Evolutionary conservation across 148 eudicot genomes (phyloP).

Genomic region (Heliosperma pusillum): DNA sequence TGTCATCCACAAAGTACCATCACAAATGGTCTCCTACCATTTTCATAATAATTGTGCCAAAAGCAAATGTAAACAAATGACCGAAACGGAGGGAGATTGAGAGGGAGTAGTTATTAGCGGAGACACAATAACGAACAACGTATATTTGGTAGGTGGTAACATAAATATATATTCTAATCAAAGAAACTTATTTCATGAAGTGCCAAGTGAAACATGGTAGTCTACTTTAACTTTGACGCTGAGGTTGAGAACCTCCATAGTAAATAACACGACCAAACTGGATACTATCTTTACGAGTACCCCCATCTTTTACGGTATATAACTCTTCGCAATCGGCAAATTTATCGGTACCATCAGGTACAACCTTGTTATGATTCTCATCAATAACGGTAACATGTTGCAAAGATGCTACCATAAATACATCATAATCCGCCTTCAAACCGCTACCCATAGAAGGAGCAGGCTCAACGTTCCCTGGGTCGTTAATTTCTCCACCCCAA

Average conservation of each 20-base stretch:
- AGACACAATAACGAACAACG: too few species aligned
- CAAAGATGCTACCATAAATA: neutral
- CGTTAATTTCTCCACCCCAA: constrained; percentile 21
- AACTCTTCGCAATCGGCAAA: neutral
- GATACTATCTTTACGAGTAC: neutral
- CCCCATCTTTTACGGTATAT: neutral
- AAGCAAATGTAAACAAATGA: too few species aligned
- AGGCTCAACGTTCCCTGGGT: neutral
- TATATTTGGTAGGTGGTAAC: too few species aligned
- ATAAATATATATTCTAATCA: too few species aligned
- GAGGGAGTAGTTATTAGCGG: too few species aligned
- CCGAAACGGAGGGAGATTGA: too few species aligned
- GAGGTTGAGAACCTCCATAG: neutral
- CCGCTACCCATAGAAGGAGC: constrained; percentile 5
- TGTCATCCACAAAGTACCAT: too few species aligned
- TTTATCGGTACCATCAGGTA: neutral
- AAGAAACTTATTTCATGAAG: too few species aligned
- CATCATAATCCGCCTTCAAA: neutral
- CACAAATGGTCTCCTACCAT: too few species aligned
- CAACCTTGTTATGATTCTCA: neutral
- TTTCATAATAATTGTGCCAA: too few species aligned
- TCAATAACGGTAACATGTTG: neutral
- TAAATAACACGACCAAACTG: neutral
- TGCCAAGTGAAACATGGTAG: too few species aligned
- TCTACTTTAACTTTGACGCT: too few species aligned